Evolutionary conservation across 345 rosid genomes (phyloP), one percentile per base, ranked within the genome.

Genomic region (Erucastrum elatum): DNA sequence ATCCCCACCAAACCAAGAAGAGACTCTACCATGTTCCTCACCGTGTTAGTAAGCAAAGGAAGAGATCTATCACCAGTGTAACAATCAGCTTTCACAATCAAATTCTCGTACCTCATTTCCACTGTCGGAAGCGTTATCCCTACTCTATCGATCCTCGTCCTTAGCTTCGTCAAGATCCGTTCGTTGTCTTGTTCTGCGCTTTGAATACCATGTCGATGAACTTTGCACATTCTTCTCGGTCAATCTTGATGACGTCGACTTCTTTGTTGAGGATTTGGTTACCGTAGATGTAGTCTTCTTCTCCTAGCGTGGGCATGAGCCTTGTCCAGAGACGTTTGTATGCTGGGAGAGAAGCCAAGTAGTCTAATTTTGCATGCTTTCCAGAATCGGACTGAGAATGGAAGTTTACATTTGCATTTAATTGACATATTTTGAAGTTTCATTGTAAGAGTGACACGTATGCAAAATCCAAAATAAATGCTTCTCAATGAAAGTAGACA

Each of bases 161-260:
- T 88, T 12, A 94, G 88, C 84, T 88, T 94, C 27, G 27, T 81
- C 76, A 94, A 84, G 88, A 87, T 90, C 79, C 75, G 86, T 65
- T 90, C 97, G 58, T 92, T 94, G 77, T 94, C 98, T 78, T 90
- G 92, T 69, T 94, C 97, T 0, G 98, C 94, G 62, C 94, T 83
- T 82, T 88, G 59, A 94, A 91, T 15, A 94, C 68, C 77, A 44
- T 84, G 64, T 94, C 94, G 11, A 94, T 90, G 84, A 94, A 92
- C 64, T 79, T 83, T 70, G 91, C 90, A 5, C 88, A 80, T 1
- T 91, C 98, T 5, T 82, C 82, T 26, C 86, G 66, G 49, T 86
- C 97, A 6, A 94, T 93, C 53, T 88, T 94, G 2, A 84, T 84
- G 49, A 94, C 93, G 75, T 94, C 98, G 5, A 94, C 91, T 66